Evolutionary conservation across 192 early-diverging fungal species (phyloP).

Genomic region (Geosiphon pyriformis): DNA sequence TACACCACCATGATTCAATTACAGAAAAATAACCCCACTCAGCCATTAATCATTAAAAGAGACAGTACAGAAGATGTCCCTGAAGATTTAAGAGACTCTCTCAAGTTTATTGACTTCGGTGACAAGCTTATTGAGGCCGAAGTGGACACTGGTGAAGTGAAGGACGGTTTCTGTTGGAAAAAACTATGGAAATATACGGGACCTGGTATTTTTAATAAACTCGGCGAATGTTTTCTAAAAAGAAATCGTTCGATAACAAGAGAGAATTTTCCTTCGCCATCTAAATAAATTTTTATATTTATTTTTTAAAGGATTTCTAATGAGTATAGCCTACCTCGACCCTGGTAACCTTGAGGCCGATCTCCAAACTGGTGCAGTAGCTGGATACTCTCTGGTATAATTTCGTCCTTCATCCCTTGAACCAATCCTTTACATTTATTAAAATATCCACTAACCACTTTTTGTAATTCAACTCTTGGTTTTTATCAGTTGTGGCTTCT

Average conservation of each 20-base stretch:
- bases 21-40: no score
- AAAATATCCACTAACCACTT: background rate
- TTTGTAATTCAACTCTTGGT: background rate
- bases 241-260: no score
- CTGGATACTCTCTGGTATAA: constrained; percentile 49
- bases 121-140: constrained; percentile 17
- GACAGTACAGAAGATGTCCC: no score
- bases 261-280: no score
- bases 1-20: no score
- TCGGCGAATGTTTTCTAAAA: no score
- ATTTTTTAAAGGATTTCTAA: constrained; percentile 27
- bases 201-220: constrained; percentile 39
- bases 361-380: constrained; percentile 63
- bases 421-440: constrained; percentile 1
- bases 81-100: no score
- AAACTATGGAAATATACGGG: constrained; percentile 62
- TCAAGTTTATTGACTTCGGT: background rate
- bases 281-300: background rate
- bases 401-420: background rate
- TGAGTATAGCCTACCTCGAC: constrained; percentile 64
- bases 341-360: constrained; percentile 68
- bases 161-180: constrained; percentile 47
- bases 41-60: no score
- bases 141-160: constrained; percentile 47
- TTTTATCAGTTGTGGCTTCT: constrained; percentile 49